Conservation (phyloP, 2,329 filamentous ascomycete species). For the Colletotrichum sp. region DNA sequence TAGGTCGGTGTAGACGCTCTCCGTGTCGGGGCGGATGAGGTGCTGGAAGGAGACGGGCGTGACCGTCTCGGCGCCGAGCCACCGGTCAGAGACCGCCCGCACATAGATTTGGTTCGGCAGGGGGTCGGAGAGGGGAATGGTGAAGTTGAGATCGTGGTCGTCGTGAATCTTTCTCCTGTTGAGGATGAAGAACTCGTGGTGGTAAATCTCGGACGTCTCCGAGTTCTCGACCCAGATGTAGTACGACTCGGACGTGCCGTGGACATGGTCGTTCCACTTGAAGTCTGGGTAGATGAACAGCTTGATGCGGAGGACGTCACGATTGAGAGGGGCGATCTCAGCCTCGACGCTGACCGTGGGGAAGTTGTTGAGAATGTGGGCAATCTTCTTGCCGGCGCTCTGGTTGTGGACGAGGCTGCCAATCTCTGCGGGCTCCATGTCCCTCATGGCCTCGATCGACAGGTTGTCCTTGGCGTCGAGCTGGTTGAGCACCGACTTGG, state of each 20-base stretch:
- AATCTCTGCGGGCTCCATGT: conserved; percentile 93
- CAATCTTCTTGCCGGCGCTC: conserved; percentile 81
- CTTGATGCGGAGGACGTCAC: conserved; percentile 91
- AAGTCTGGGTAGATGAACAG: conserved; percentile 90
- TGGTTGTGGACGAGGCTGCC: conserved; percentile 91
- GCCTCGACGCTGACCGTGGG: conserved; percentile 90
- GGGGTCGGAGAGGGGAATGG: conserved; percentile 92
- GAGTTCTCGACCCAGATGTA: conserved; percentile 99
- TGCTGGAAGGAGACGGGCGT: conserved; percentile 97
- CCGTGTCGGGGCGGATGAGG: conserved; percentile 94
- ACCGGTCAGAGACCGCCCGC: conserved; percentile 90
- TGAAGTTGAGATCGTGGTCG: conserved; percentile 98
- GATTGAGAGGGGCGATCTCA: conserved; percentile 93
- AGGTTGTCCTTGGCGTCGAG: conserved; percentile 80
- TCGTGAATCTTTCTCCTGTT: conserved; percentile 89
- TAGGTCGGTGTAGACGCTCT: conserved; percentile 95
- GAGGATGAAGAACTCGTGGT: conserved; percentile 96
- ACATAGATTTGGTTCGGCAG: conserved; percentile 96
- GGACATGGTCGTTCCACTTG: conserved; percentile 89
- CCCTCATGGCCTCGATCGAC: conserved; percentile 82
- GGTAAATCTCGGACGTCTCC: conserved; percentile 96
- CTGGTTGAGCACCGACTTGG: conserved; percentile 81
- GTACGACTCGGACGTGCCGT: conserved; percentile 94
- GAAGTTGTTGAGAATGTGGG: conserved; percentile 85
- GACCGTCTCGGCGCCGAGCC: conserved; percentile 96